Conservation (phyloP, 768 basidiomycete genomes). For the Podaxis mareebaensis region DNA sequence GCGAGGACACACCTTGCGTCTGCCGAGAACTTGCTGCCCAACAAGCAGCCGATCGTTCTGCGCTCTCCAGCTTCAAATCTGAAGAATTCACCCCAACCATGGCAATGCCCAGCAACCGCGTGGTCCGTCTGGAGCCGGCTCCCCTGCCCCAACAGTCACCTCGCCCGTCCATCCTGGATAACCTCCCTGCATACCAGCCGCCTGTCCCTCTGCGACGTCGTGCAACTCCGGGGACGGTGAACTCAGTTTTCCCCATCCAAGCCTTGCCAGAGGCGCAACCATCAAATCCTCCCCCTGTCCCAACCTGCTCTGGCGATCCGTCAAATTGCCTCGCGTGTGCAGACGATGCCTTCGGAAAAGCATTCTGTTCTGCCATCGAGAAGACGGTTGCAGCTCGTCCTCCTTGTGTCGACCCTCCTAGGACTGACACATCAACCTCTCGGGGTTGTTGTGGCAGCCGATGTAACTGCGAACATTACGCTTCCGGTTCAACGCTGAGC, state of each 20-base stretch:
- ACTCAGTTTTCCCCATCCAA: slow-evolving; percentile 57
- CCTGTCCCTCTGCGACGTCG: slow-evolving; percentile 79
- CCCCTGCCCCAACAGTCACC: slow-evolving; percentile 13
- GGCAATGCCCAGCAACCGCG: background rate
- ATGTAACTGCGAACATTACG: slow-evolving; percentile 26
- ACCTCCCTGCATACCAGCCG: slow-evolving; percentile 78
- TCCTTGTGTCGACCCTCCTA: slow-evolving; percentile 60
- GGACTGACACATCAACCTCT: slow-evolving; percentile 21
- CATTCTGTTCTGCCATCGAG: slow-evolving; percentile 79
- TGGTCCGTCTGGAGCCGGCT: slow-evolving; percentile 21
- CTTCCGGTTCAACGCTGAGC: slow-evolving; percentile 22
- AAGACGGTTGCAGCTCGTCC: slow-evolving; percentile 54
- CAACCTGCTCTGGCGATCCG: slow-evolving; percentile 82
- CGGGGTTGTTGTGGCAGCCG: slow-evolving; percentile 25
- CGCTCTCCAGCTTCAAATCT: slow-evolving; percentile 21
- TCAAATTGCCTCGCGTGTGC: slow-evolving; percentile 84
- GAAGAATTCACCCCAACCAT: slow-evolving; percentile 24
- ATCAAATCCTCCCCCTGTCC: slow-evolving; percentile 21
- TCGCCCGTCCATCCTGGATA: slow-evolving; percentile 65
- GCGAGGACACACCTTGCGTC: slow-evolving; percentile 67
- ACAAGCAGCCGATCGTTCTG: slow-evolving; percentile 32
- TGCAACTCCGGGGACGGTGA: slow-evolving; percentile 34
- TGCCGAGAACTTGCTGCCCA: slow-evolving; percentile 69
- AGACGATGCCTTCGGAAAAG: slow-evolving; percentile 83
- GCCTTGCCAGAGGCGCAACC: slow-evolving; percentile 23